Base-by-base conservation (phyloP, 805 yeast genomes). In the Cyberlindnera samutprakarnensis region DNA sequence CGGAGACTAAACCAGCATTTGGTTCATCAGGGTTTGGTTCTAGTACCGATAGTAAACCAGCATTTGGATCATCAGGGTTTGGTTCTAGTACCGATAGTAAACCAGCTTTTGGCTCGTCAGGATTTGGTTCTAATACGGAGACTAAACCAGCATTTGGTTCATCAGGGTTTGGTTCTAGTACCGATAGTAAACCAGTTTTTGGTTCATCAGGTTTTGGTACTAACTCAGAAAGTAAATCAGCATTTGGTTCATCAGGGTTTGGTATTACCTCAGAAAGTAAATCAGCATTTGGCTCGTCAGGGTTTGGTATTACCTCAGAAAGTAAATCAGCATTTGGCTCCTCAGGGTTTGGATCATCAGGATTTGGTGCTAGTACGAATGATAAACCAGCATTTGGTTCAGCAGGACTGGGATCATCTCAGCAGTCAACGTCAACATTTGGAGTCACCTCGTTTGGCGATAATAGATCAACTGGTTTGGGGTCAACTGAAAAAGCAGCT, bases 251-350 rank as follows among this genome's bases (percentile, higher is more conserved):
- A 14, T 15, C 30, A 14, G 33, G 28, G 14, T 34, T 34, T 27
- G 55, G 53, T 14, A 28, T 48, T 14, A 13, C 17, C 4, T 27
- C 26, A 7, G 23, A 13, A 5, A 26, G 16, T 15, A 19, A 23
- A 15, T 37, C 59, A 9, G 30, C 51, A 2, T 57, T 56, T 33
- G 64, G 58, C 6, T 35, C 53, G 14, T 31, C 52, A 25, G 35
- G 42, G 7, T 46, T 46, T 30, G 49, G 33, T 14, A 14, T 31
- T 14, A 24, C 28, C n/a, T 39, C 40, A 2, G 7, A 12, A 18
- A 10, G 19, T 6, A 17, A 20, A 4, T 9, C 23, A 10, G 24
- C 33, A 24, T 36, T 39, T 27, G 54, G 44, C 13, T 25, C 38
- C 7, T 33, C 44, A 8, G 33, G 46, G 13, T 51, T 47, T 33